Evolutionary conservation across 768 basidiomycete genomes (phyloP).

Genomic region (Phlebiopsis gigantea): DNA sequence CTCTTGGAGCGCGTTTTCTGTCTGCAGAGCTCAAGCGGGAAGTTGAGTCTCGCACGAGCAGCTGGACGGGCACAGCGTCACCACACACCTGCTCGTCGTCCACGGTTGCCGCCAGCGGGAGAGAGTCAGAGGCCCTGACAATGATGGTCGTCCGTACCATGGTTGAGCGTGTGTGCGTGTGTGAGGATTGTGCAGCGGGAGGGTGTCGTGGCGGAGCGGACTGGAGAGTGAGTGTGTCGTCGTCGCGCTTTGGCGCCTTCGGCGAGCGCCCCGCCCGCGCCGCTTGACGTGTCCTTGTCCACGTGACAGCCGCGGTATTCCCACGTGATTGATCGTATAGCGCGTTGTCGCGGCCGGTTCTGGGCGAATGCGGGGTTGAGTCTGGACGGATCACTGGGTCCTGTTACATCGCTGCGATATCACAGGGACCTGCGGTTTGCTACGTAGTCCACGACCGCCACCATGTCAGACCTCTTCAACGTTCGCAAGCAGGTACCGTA

Average conservation of each 20-base stretch:
- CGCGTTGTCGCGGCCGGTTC: neutral
- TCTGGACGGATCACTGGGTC: neutral
- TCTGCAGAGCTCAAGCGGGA: slow-evolving; percentile 42
- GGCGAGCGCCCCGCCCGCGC: slow-evolving; percentile 3
- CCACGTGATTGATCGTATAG: neutral
- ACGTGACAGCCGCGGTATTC: neutral
- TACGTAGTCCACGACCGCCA: neutral
- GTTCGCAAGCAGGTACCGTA: slow-evolving; percentile 61
- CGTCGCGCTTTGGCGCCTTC: neutral
- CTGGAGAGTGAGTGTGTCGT: neutral
- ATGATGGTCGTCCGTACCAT: slow-evolving; percentile 90
- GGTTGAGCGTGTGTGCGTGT: slow-evolving; percentile 3
- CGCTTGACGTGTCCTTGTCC: slow-evolving; percentile 10
- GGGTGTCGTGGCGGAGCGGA: neutral
- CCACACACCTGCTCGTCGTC: slow-evolving; percentile 88
- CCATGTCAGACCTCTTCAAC: slow-evolving; percentile 43
- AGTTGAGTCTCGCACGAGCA: neutral
- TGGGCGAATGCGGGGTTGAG: neutral
- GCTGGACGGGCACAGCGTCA: neutral
- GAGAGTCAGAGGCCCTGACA: slow-evolving; percentile 78
- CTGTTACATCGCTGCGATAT: neutral
- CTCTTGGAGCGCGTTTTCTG: slow-evolving; percentile 89
- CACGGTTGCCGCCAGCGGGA: slow-evolving; percentile 92
- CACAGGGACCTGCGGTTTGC: neutral
- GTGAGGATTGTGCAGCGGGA: neutral